Evolutionary conservation across 495 filamentous ascomycete genomes (phyloP), one percentile per base, ranked within the genome.

Genomic region (Penicillium malachiteum): DNA sequence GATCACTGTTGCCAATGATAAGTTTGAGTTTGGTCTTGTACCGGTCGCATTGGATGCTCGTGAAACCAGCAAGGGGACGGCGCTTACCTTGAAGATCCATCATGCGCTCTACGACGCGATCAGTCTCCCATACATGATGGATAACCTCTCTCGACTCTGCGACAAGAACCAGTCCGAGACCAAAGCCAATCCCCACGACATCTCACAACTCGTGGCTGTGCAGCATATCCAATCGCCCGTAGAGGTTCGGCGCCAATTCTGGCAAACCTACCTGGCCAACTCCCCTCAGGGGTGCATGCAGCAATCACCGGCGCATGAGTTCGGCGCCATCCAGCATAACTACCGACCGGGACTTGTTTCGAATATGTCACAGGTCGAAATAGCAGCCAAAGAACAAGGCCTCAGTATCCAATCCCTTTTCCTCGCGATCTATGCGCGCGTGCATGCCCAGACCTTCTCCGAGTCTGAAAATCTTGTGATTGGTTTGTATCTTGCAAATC

Each of bases 81-180:
- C 56, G 18, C 52, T 74, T 34, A 54, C 51, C 41, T 52, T 73
- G 42, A 68, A 68, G n/a, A 67, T 74, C 14, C 71, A 74, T 48
- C 71, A 74, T 49, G 71, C 69, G 14, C 60, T 74, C 18, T 74
- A 74, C 40, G 71, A 74, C 46, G 71, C 65, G 14, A 54, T 72
- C 30, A 66, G 65, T 49, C 61, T 74, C 13, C 65, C 69, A 13
- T 41, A 26, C 33, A 66, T 72, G 7, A 54, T 72, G 21, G 50
- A 68, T 8, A 32, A 52, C 43, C 56, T 72, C 42, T 50, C 54
- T 12, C 21, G 46, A 5, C 32, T 70, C 10, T 74, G 62, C 55
- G 47, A 32, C 26, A 39, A 39, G 14, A 32, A 45, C 1, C 31
- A 43, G 52, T 30, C 49, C 21, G 37, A 57, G 38, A 40, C 49